Percentiles rank a stretch among this genome's conserved stretches.
Evolutionary conservation across 2,329 filamentous ascomycete genomes (phyloP).

Genomic region (Camillea tinctor): DNA sequence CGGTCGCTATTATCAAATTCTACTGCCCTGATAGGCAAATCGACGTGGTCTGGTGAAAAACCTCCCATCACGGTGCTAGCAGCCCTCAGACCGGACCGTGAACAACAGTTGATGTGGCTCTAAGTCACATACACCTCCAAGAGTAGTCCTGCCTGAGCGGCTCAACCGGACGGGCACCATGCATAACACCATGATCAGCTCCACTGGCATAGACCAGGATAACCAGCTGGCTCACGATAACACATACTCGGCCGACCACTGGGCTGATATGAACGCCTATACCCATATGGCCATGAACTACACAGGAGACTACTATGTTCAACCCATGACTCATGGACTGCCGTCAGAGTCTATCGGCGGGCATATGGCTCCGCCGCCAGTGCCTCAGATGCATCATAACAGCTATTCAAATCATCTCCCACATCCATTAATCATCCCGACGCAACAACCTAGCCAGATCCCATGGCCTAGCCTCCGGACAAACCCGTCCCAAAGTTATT

Average conservation of each 20-base stretch:
- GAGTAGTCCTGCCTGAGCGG: conserved; percentile 16
- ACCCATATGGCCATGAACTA: conserved; percentile 72
- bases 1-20: conserved; percentile 28
- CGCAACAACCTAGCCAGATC: conserved; percentile 46
- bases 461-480: conserved; percentile 80
- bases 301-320: conserved; percentile 60
- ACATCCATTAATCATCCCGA: conserved; percentile 67
- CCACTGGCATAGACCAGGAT: conserved; percentile 47
- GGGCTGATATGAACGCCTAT: conserved; percentile 60
- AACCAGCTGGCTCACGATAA: conserved; percentile 44
- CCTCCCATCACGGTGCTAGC: conserved; percentile 21
- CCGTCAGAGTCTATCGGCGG: conserved; percentile 49
- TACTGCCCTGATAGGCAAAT: conserved; percentile 19
- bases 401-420: conserved; percentile 53
- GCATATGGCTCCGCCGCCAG: conserved; percentile 57
- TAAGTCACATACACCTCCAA: conserved; percentile 21
- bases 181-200: conserved; percentile 47
- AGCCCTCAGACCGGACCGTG: conserved; percentile 21
- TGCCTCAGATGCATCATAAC: conserved; percentile 55
- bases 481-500: conserved; percentile 61
- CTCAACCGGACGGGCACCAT: conserved; percentile 33
- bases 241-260: conserved; percentile 46
- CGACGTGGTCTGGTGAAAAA: conserved; percentile 21
- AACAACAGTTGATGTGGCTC: conserved; percentile 24
- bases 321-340: conserved; percentile 46